Conservation (phyloP, 2,329 filamentous ascomycete genomes). For the Diaporthe sp. region DNA sequence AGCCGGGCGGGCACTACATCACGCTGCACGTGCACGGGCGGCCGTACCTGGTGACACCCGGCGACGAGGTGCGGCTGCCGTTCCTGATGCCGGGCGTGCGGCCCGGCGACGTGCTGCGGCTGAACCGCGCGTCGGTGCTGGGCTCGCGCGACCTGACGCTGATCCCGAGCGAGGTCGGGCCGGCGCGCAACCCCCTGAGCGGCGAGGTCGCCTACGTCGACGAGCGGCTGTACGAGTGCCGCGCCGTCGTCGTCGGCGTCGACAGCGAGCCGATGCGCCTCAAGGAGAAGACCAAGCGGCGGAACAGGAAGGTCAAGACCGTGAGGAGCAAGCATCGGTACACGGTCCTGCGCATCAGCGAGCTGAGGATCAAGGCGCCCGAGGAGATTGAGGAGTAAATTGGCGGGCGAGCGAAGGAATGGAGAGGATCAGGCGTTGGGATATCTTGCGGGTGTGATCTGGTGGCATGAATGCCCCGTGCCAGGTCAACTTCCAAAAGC, state of each 20-base stretch:
- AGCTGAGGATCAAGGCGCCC: slow-evolving; percentile 74
- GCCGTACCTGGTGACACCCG: slow-evolving; percentile 83
- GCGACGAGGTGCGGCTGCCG: slow-evolving; percentile 82
- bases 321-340: slow-evolving; percentile 92
- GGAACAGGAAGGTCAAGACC: slow-evolving; percentile 78
- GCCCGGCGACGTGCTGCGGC: slow-evolving; percentile 86
- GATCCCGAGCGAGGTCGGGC: slow-evolving; percentile 27
- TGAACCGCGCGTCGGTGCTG: slow-evolving; percentile 86
- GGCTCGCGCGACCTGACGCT: slow-evolving; percentile 93
- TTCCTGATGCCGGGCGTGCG: slow-evolving; percentile 82
- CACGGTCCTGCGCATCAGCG: slow-evolving; percentile 87
- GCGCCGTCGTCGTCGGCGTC: slow-evolving; percentile 85
- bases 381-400: slow-evolving; percentile 54
- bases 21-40: slow-evolving; percentile 83
- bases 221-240: slow-evolving; percentile 85
- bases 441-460: not conserved
- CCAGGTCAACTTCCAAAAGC: not conserved
- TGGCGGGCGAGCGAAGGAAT: not conserved
- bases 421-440: not conserved
- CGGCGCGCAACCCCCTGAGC: slow-evolving; percentile 64
- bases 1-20: slow-evolving; percentile 80
- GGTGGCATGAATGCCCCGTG: too few relatives aligned
- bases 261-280: slow-evolving; percentile 84
- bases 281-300: slow-evolving; percentile 86
- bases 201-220: slow-evolving; percentile 87